phyloP scores from a whole-genome alignment of 345 rosid genomes.

The Sisymbrium altissimum region DNA sequence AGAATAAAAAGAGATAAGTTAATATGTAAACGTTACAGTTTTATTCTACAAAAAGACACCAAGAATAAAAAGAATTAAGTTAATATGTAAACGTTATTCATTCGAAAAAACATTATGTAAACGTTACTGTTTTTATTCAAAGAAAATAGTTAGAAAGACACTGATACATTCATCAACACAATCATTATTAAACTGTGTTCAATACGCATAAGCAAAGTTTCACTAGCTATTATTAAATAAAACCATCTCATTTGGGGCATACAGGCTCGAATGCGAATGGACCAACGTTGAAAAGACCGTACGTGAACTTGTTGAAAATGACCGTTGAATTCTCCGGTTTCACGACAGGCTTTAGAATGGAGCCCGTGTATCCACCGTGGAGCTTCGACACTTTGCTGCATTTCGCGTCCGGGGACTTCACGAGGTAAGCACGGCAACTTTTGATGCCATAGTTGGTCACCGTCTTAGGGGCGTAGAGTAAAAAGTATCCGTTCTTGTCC shows the following conservation, averaged over 20 bases:
- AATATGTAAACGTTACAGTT: too few species aligned
- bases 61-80: not conserved
- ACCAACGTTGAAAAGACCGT: conserved; percentile 53
- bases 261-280: conserved; percentile 67
- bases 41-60: not conserved
- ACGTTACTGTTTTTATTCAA: not conserved
- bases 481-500: conserved; percentile 80
- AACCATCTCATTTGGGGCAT: conserved; percentile 27
- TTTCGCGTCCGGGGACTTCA: conserved; percentile 38
- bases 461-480: conserved; percentile 55
- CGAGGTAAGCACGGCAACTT: conserved; percentile 53
- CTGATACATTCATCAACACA: not conserved
- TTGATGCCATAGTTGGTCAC: conserved; percentile 64
- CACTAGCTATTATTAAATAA: not conserved
- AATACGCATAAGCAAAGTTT: not conserved
- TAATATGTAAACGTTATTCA: not conserved
- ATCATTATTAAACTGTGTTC: not conserved
- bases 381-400: conserved; percentile 50
- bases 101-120: not conserved
- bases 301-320: conserved; percentile 34
- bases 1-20: not conserved
- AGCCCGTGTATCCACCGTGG: conserved; percentile 54
- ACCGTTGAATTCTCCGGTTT: not conserved
- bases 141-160: not conserved
- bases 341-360: conserved; percentile 41